Base-by-base conservation (phyloP, 371 early-diverging fungal species). In the Mortierella sp. region DNA sequence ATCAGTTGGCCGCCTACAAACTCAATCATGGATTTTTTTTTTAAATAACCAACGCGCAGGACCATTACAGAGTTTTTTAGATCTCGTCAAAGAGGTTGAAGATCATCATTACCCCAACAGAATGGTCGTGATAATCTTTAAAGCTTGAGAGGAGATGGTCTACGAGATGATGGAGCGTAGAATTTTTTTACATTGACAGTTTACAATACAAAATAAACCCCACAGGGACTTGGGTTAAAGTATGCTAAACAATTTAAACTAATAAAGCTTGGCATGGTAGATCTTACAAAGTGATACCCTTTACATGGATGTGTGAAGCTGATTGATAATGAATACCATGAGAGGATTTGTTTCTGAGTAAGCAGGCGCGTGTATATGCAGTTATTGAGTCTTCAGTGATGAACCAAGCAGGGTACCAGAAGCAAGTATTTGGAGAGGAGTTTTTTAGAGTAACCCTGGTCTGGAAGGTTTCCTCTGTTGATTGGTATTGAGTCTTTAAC, bases 131-230 rank as follows among this genome's bases (percentile, higher is more conserved):
- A 15, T 19, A 45, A 45, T 19, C 15, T 6, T 15, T 19, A 45
- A n/a, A n/a, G n/a, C n/a, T 19, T 6, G 6, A 19, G 19, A 19
- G 19, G n/a, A 17, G 34, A 57, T 8, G 57, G 19, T 28, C n/a
- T 28, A 23, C 29, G 55, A 22, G 15, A 54, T 13, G 3, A 6
- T 23, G 22, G 26, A 54, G 6, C 2, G 29, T 3, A 54, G 29
- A 13, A 12, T 54, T 31, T n/a, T n/a, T n/a, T n/a, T n/a, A n/a
- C n/a, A n/a, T n/a, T 57, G 57, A 57, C 57, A 57, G 34, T 57
- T 57, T 57, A 57, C 34, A n/a, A 57, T 19, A 19, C 45, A 45
- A 45, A 45, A 45, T n/a, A 45, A 45, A 37, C 40, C 40, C 40
- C 45, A 45, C 45, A 45, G 2, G 15, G 45, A 45, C 19, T 19